phyloP scores from a whole-genome alignment of 1,284 basidiomycete species.

The Melampsora abietis-canadensis region DNA sequence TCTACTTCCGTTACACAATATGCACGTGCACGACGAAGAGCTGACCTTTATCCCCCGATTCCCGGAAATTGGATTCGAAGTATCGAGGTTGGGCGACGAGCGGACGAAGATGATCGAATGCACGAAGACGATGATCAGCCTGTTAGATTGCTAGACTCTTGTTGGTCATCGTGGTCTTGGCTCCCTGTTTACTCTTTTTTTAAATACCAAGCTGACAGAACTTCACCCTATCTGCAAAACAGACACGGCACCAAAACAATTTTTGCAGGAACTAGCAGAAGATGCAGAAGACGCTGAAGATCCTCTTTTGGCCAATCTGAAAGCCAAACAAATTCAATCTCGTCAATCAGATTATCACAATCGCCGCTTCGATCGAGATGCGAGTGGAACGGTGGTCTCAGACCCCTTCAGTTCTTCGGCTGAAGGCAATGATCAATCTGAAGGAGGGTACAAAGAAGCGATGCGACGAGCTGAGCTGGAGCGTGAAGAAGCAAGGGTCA shows the following conservation, averaged over 20 bases:
- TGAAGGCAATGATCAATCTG: conserved; percentile 65
- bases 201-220: neutral
- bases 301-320: conserved; percentile 87
- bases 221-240: neutral
- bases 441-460: conserved; percentile 85
- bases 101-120: conserved; percentile 24
- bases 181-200: neutral
- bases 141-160: conserved; percentile 42
- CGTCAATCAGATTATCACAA: conserved; percentile 95
- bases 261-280: conserved; percentile 88
- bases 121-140: conserved; percentile 45
- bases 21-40: neutral
- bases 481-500: conserved; percentile 84
- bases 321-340: conserved; percentile 85
- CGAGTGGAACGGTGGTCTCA: conserved; percentile 57
- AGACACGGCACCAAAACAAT: conserved; percentile 84
- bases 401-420: conserved; percentile 70
- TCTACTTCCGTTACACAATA: neutral
- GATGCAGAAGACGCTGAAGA: conserved; percentile 87
- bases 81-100: conserved; percentile 27
- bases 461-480: conserved; percentile 90
- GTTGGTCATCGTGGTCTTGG: conserved; percentile 5
- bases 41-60: neutral
- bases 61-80: conserved; percentile 4
- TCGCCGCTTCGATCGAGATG: conserved; percentile 76